Conservation (phyloP, 1,284 basidiomycete genomes). For the Trametes sp. region DNA sequence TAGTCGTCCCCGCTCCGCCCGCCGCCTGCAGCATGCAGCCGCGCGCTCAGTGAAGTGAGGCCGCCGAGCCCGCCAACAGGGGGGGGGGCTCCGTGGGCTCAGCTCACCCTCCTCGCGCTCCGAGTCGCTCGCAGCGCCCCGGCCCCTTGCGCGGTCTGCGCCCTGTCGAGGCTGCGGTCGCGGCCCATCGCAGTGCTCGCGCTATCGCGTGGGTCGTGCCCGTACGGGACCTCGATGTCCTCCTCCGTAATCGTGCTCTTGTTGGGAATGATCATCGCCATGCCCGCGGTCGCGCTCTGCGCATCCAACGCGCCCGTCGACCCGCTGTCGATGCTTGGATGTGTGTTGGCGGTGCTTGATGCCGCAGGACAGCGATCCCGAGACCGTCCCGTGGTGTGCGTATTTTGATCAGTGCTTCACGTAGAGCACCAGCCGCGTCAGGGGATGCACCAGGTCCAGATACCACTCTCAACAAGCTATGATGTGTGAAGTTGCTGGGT, state of each 20-base stretch:
- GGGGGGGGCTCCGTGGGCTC: slow-evolving; percentile 53
- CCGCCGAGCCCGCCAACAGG: slow-evolving; percentile 51
- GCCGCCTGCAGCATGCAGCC: slow-evolving; percentile 53
- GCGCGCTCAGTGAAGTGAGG: slow-evolving; percentile 65
- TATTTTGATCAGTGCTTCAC: too few species aligned
- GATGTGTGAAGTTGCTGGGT: too few species aligned
- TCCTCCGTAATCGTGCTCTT: slow-evolving; percentile 97
- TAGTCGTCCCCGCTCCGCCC: slow-evolving; percentile 71
- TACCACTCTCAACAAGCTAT: too few species aligned
- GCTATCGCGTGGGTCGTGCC: slow-evolving; percentile 70
- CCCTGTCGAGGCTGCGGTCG: slow-evolving; percentile 37
- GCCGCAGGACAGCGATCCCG: too few species aligned
- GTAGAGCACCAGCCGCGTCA: too few species aligned
- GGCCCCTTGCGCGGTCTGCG: slow-evolving; percentile 1
- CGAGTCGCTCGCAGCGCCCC: slow-evolving; percentile 43
- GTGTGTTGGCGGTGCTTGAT: too few species aligned
- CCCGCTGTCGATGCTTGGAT: slow-evolving; percentile 68
- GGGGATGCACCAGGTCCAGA: too few species aligned
- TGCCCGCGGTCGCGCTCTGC: slow-evolving; percentile 77
- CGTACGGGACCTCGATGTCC: slow-evolving; percentile 94
- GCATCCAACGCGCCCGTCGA: slow-evolving; percentile 62
- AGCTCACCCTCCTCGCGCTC: slow-evolving; percentile 61
- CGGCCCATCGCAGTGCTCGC: slow-evolving; percentile 59
- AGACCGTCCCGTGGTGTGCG: too few species aligned
- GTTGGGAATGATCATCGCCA: slow-evolving; percentile 90